Percentiles rank a stretch among this genome's conserved stretches.
Conservation (phyloP, 768 basidiomycete species). For the Termitomyces sp. region DNA sequence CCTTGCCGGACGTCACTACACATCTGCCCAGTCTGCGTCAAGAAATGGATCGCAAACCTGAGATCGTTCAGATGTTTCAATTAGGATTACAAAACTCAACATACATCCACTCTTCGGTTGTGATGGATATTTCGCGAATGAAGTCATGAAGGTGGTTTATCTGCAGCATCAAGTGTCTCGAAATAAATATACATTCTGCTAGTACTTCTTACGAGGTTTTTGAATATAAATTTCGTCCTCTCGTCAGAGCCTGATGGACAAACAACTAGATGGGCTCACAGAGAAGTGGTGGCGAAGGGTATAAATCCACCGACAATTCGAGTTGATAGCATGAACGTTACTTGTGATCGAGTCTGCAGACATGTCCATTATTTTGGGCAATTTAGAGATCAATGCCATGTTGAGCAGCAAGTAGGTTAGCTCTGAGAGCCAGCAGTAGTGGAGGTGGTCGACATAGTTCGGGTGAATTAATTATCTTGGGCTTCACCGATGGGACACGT, state of each 20-base stretch:
- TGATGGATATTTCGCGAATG: constrained; percentile 66
- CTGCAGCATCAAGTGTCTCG: constrained; percentile 22
- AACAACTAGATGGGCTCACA: background rate
- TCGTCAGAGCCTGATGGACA: constrained; percentile 28
- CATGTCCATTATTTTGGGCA: constrained; percentile 36
- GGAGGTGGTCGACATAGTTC: no score
- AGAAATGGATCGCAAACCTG: constrained; percentile 66
- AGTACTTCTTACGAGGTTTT: constrained; percentile 30
- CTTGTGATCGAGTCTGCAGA: constrained; percentile 14
- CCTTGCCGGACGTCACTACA: no score
- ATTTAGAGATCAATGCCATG: constrained; percentile 35
- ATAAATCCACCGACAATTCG: constrained; percentile 1
- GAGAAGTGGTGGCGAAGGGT: background rate
- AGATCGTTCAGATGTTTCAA: background rate
- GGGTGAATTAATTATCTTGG: no score
- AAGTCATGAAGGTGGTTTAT: constrained; percentile 72
- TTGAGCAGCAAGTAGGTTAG: constrained; percentile 24
- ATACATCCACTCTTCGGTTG: constrained; percentile 83
- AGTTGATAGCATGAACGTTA: background rate
- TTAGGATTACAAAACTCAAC: constrained; percentile 4
- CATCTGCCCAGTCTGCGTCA: constrained; percentile 35
- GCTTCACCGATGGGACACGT: no score
- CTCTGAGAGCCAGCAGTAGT: no score
- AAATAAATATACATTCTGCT: background rate
- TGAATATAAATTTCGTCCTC: constrained; percentile 39